Evolutionary conservation across 169 alveolate genomes (phyloP).

Genomic region (Perkinsus chesapeaki): DNA sequence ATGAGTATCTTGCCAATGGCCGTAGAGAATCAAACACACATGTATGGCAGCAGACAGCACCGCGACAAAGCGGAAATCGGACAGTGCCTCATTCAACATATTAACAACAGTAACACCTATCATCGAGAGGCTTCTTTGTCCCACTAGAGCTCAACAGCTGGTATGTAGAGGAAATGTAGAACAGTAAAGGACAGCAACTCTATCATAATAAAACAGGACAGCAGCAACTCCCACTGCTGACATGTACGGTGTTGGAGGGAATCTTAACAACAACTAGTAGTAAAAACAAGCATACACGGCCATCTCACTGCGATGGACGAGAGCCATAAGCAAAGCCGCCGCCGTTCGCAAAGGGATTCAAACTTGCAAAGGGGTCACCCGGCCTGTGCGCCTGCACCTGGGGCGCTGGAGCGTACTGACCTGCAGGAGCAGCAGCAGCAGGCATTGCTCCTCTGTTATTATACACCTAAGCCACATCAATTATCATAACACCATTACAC

Average conservation of each 20-base stretch:
- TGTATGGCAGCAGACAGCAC: background rate
- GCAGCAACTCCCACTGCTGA: background rate
- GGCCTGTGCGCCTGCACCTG: background rate
- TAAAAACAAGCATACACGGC: background rate
- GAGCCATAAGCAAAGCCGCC: background rate
- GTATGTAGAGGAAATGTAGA: background rate
- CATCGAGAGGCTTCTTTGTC: too few relatives aligned
- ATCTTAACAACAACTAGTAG: too few relatives aligned
- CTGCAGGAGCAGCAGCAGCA: too few relatives aligned
- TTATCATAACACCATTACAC: too few relatives aligned
- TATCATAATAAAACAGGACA: background rate
- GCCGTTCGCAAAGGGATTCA: background rate
- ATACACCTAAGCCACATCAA: too few relatives aligned
- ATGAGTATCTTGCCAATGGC: background rate
- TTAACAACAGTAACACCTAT: background rate
- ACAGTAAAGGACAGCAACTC: background rate
- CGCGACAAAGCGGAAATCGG: background rate
- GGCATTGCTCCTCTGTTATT: too few relatives aligned
- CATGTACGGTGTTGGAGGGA: too few relatives aligned
- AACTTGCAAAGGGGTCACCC: background rate
- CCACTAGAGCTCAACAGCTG: too few relatives aligned
- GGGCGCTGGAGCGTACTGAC: too few relatives aligned
- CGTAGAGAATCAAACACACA: background rate
- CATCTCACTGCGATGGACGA: background rate
- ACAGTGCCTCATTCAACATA: background rate